Percentiles rank a stretch among this genome's conserved stretches.
phyloP scores from a whole-genome alignment of 495 filamentous ascomycete species.

The Penicillium angulare region DNA sequence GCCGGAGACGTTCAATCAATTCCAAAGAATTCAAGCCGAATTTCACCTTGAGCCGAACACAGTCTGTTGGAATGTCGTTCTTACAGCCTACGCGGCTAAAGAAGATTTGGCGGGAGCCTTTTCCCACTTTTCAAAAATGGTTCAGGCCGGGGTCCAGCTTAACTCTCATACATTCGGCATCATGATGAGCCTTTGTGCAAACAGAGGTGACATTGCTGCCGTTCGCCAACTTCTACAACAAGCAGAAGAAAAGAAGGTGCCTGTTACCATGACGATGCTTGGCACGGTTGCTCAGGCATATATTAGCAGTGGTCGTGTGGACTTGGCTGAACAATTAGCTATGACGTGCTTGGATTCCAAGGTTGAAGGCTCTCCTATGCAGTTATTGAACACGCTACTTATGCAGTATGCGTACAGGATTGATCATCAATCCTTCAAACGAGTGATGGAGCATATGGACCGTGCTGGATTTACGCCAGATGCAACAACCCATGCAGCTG shows the following conservation, averaged over 20 bases:
- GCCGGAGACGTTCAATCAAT: slow-evolving; percentile 53
- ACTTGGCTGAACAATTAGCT: slow-evolving; percentile 61
- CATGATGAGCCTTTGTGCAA: slow-evolving; percentile 67
- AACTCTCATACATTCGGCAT: slow-evolving; percentile 64
- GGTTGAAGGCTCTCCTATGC: slow-evolving; percentile 47
- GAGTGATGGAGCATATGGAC: slow-evolving; percentile 63
- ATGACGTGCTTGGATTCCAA: slow-evolving; percentile 39
- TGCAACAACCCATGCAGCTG: slow-evolving; percentile 66
- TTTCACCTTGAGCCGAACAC: slow-evolving; percentile 54
- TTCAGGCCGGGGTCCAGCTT: slow-evolving; percentile 40
- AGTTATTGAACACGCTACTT: slow-evolving; percentile 79
- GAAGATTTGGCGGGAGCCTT: slow-evolving; percentile 64
- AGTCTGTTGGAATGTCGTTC: slow-evolving; percentile 70
- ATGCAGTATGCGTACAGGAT: slow-evolving; percentile 62
- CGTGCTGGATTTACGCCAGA: slow-evolving; percentile 57
- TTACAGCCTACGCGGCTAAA: slow-evolving; percentile 66
- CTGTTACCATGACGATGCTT: slow-evolving; percentile 53
- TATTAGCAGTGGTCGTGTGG: slow-evolving; percentile 58
- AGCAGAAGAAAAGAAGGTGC: slow-evolving; percentile 43
- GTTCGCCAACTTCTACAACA: slow-evolving; percentile 60
- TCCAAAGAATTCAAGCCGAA: slow-evolving; percentile 53
- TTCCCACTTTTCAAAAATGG: slow-evolving; percentile 55
- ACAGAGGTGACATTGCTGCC: slow-evolving; percentile 71
- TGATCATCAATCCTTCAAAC: slow-evolving; percentile 59
- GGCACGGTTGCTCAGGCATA: slow-evolving; percentile 65